A percentile compares a stretch with the other conserved stretches of the same genome.
These are phyloP conservation scores for Epichloe amarillans DNA, from an alignment of 2,329 filamentous ascomycete genomes.

Conservation along the genomic window DNA sequence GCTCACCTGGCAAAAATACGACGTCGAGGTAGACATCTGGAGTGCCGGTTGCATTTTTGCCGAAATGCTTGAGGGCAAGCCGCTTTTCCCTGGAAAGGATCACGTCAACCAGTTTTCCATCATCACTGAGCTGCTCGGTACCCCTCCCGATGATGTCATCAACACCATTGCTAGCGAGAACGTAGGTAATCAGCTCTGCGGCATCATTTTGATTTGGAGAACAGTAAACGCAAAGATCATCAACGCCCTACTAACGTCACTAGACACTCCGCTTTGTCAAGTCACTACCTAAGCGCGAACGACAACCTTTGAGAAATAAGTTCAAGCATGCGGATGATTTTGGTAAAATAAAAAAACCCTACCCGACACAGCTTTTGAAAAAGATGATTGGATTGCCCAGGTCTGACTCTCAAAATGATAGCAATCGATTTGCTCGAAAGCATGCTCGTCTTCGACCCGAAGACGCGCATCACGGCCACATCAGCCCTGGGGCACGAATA, in stretches of 20 bases:
- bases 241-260: too few relatives aligned
- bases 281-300: constrained; percentile 86
- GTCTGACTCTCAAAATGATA: constrained; percentile 19
- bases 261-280: constrained; percentile 95
- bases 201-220: not conserved
- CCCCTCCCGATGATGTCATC: constrained; percentile 95
- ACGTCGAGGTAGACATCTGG: constrained; percentile 98
- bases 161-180: constrained; percentile 98
- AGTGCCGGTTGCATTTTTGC: constrained; percentile 98
- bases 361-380: not conserved
- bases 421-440: constrained; percentile 88
- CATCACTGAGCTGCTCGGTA: constrained; percentile 93
- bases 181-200: constrained; percentile 35
- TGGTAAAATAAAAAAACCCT: constrained; percentile 39
- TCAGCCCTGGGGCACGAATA: constrained; percentile 86
- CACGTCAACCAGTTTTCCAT: constrained; percentile 99
- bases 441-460: constrained; percentile 98
- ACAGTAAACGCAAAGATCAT: not conserved
- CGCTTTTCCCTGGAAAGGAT: constrained; percentile 95
- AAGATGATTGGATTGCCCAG: not conserved
- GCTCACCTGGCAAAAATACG: constrained; percentile 99
- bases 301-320: constrained; percentile 73
- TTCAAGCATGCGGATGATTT: constrained; percentile 88
- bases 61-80: constrained; percentile 98
- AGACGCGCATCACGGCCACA: constrained; percentile 78